Base-by-base conservation (phyloP, 805 yeast species). In the Kluyveromyces starmeri region DNA sequence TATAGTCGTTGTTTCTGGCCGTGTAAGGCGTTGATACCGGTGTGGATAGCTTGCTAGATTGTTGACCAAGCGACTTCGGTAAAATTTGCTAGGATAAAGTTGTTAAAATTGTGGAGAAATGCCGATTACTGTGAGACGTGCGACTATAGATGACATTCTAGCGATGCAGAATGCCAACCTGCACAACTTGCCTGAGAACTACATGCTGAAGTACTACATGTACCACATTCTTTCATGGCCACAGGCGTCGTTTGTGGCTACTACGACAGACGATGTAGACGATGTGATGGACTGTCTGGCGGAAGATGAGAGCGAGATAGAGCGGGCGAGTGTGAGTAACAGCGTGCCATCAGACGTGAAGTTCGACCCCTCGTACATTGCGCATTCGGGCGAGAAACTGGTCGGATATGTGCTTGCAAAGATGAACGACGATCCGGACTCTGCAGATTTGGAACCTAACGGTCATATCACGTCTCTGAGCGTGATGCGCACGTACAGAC, bases 171-270 rank as follows among this genome's bases (percentile, higher is more conserved):
- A 85, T 67, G 92, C 95, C 42, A 88, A 88, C 55, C 64, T 88
- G 57, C 81, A 81, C 44, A 89, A 89, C 53, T 66, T 92, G 41
- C 98, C 98, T 5, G 98, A 92, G 58, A 92, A 92, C 62, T 92
- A 92, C 55, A 79, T 83, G 44, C 64, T 88, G 59, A 86, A 88
- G 58, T 92, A 86, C 62, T 92, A 92, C 62, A 72, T 92, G 70
- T 92, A 92, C 60, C 98, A 92, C 60, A 71, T 85, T 7, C 64
- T 89, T 34, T 79, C 96, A 23, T 92, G 98, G 98, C 98, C 98
- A 2, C 95, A 89, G 56, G 94, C 94, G 10, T 83, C 95, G 26
- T 92, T 78, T 64, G 97, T 92, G 23, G 98, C 98, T 12, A 80
- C 89, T 1, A 79, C 92, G 2, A 73, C 78, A 18, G 81, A 73